These are phyloP conservation scores for Dendrobium chrysotoxum DNA, from an alignment of 106 monocot species.

Conservation along the genomic window DNA sequence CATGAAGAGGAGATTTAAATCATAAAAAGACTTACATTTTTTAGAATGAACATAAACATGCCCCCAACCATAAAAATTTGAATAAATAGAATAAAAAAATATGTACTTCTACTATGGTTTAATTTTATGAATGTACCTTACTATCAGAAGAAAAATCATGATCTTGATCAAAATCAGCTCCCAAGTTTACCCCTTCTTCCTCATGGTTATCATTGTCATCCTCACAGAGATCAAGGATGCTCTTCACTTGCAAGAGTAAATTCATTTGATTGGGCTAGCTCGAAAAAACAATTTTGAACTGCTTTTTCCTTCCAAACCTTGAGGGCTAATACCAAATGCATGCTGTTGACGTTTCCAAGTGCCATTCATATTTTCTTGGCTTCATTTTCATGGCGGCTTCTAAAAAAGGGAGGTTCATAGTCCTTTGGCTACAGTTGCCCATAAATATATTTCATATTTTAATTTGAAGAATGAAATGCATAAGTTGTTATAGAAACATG, in stretches of 20 bases:
- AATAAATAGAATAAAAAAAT: not conserved
- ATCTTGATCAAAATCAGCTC: conserved; percentile 51
- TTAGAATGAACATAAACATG: not conserved
- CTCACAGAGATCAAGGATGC: conserved; percentile 95
- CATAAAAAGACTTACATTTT: not conserved
- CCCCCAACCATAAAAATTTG: not conserved
- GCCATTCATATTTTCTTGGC: conserved; percentile 71
- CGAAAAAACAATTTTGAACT: not conserved
- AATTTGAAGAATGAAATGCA: not conserved
- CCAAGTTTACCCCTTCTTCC: conserved; percentile 61
- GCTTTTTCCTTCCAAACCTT: conserved; percentile 46
- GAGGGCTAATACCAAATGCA: conserved; percentile 81
- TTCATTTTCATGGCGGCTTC: conserved; percentile 72
- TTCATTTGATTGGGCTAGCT: not conserved
- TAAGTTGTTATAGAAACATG: not conserved
- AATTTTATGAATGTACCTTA: conserved; percentile 40
- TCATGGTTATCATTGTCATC: conserved; percentile 75
- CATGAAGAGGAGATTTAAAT: not conserved
- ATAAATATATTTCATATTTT: not conserved
- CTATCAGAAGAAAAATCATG: conserved; percentile 63
- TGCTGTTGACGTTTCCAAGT: conserved; percentile 96
- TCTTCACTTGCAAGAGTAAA: conserved; percentile 65
- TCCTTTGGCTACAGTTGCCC: conserved; percentile 68
- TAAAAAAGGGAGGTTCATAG: conserved; percentile 96
- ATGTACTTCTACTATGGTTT: not conserved